phyloP scores from a whole-genome alignment of 164 flowering plant species.

The Aristolochia fimbriata region DNA sequence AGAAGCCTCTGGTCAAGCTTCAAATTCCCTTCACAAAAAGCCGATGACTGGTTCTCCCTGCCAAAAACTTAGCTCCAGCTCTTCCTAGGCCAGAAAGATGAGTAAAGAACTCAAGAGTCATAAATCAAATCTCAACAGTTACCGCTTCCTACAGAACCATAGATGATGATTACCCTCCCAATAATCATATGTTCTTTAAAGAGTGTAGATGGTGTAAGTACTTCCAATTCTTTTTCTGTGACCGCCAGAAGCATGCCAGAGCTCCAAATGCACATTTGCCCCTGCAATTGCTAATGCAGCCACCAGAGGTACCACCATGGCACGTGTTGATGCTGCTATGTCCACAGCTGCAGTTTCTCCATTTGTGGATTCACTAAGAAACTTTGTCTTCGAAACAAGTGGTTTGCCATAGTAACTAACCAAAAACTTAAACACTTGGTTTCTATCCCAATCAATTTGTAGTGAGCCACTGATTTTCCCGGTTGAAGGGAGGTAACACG shows the following conservation, averaged over 20 bases:
- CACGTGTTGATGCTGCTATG: slow-evolving; percentile 38
- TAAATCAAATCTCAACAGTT: neutral
- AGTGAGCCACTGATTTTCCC: slow-evolving; percentile 14
- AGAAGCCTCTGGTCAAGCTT: neutral
- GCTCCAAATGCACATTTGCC: slow-evolving; percentile 95
- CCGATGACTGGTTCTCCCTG: neutral
- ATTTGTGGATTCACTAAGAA: slow-evolving; percentile 16
- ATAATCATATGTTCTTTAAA: slow-evolving; percentile 70
- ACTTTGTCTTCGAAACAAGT: slow-evolving; percentile 46
- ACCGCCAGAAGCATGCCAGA: slow-evolving; percentile 90
- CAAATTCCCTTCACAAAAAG: neutral
- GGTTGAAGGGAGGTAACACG: slow-evolving; percentile 41
- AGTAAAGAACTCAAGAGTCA: slow-evolving; percentile 6
- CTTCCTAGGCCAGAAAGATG: slow-evolving; percentile 54
- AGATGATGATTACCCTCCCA: slow-evolving; percentile 34
- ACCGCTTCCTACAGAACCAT: slow-evolving; percentile 1
- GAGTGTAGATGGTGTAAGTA: slow-evolving; percentile 76
- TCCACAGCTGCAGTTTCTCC: slow-evolving; percentile 30
- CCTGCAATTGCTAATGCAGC: slow-evolving; percentile 89
- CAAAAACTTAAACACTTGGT: slow-evolving; percentile 70
- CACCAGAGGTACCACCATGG: slow-evolving; percentile 72
- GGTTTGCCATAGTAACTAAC: slow-evolving; percentile 53
- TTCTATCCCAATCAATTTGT: slow-evolving; percentile 49
- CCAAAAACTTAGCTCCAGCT: slow-evolving; percentile 29
- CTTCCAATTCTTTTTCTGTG: slow-evolving; percentile 96